Evolutionary conservation across 1,284 basidiomycete genomes (phyloP), one percentile per base, ranked within the genome.

Genomic region (Papiliotrema nemorosa): DNA sequence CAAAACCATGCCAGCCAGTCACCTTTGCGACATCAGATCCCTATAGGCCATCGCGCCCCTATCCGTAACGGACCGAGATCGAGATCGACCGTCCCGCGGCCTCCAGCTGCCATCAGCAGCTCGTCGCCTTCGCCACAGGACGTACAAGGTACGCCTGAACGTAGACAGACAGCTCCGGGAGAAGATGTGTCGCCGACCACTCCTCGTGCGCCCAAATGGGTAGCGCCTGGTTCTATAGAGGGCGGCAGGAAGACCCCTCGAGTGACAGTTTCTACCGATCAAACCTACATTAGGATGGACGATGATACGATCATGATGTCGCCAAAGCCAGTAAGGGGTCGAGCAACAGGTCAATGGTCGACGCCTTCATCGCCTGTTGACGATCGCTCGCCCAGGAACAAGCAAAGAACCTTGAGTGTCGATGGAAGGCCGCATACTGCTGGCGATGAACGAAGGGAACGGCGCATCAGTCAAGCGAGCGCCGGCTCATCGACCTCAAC

Each of bases 401-500:
- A 57, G 41, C n/a, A 18, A 9, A 25, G 64, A 22, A 63, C 63
- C 5, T 35, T 66, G 47, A 62, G 60, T 40, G 64, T 56, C 4
- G 60, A 60, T 40, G 52, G 53, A 37, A 51, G 51, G 24, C 36
- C 31, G 10, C 46, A n/a, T n/a, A n/a, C n/a, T n/a, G n/a, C n/a
- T n/a, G n/a, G 49, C n/a, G 38, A 29, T 16, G 57, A 54, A 13
- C 60, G 59, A 4, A 64, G 63, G 20, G 70, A 72, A 33, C 61
- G 69, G 24, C 54, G 70, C 26, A 63, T 63, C 41, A 69, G 66
- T 47, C 61, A 64, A 25, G 53, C 58, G 24, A 66, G 63, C 26
- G 45, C 50, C 16, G 7, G 20, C 16, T 13, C 40, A 9, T 27
- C 43, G 43, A 25, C 13, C 26, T 44, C 40, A n/a, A 27, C 29